Conservation (phyloP, 225 moss, liverwort and hornwort genomes). For the Anthoceros angustus region DNA sequence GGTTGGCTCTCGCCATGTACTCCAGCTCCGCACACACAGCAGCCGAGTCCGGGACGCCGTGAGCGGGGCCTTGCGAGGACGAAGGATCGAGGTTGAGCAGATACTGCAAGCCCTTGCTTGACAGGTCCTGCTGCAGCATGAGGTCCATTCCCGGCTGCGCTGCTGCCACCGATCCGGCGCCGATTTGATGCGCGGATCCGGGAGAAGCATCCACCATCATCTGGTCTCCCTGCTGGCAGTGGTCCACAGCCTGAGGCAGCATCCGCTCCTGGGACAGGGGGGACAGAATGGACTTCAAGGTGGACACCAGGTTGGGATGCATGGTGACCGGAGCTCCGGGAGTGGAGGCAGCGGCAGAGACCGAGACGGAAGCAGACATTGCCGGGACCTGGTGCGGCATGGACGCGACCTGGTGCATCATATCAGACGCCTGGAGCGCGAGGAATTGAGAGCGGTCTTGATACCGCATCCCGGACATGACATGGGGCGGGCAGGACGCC, state of each 20-base stretch:
- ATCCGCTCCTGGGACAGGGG: conserved; percentile 20
- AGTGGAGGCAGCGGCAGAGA: background rate
- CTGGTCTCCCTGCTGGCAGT: background rate
- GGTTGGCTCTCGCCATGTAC: conserved; percentile 1
- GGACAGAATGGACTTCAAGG: conserved; percentile 50
- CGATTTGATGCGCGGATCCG: background rate
- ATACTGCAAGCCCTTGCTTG: background rate
- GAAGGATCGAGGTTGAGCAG: background rate
- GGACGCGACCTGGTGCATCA: background rate
- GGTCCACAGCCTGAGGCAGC: conserved; percentile 6
- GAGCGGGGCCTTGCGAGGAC: background rate
- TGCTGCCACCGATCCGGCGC: background rate
- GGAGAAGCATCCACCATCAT: background rate
- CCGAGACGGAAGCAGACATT: no score
- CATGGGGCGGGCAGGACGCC: no score
- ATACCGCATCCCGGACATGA: no score
- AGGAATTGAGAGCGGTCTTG: background rate
- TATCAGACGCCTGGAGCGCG: background rate
- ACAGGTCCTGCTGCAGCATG: background rate
- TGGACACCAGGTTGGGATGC: conserved; percentile 80
- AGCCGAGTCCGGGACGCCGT: background rate
- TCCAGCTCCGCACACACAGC: background rate
- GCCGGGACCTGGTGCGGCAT: background rate
- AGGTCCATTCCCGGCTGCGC: background rate
- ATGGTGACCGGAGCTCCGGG: conserved; percentile 14